Conservation (phyloP, 495 filamentous ascomycete genomes). For the Diplogelasinospora grovesii region DNA sequence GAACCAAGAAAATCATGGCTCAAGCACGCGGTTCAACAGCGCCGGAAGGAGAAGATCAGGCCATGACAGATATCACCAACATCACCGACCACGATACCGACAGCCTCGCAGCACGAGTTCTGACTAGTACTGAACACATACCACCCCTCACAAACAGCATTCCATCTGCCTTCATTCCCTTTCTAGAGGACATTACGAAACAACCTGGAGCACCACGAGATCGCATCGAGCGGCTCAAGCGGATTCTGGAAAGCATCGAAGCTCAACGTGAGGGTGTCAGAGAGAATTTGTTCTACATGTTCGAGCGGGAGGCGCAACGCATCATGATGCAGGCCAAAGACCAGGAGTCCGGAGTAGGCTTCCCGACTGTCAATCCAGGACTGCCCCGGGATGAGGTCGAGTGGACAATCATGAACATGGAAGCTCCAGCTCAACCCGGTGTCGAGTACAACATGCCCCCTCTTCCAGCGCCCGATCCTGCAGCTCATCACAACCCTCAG, state of each 20-base stretch:
- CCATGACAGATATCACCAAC: too few species aligned
- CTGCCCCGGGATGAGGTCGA: conserved; percentile 18
- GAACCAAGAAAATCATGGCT: too few species aligned
- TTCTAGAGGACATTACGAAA: conserved; percentile 27
- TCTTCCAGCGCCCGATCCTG: not conserved
- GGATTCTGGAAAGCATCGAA: conserved; percentile 33
- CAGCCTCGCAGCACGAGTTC: too few species aligned
- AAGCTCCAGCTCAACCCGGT: conserved; percentile 12
- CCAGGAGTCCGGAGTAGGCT: conserved; percentile 54
- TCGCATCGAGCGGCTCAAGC: conserved; percentile 24
- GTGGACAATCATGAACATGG: conserved; percentile 22
- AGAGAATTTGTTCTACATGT: conserved; percentile 37
- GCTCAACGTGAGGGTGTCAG: conserved; percentile 33
- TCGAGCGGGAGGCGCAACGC: conserved; percentile 32
- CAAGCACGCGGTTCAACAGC: too few species aligned
- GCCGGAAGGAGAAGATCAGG: too few species aligned
- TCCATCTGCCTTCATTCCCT: conserved; percentile 39
- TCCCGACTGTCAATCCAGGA: not conserved
- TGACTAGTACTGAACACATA: too few species aligned
- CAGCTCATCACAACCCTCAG: not conserved
- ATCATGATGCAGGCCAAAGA: conserved; percentile 46
- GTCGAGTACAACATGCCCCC: conserved; percentile 19
- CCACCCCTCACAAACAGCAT: conserved; percentile 26
- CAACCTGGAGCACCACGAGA: conserved; percentile 20
- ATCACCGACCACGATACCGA: conserved; percentile 26